Evolutionary conservation across 805 yeast genomes (phyloP), one percentile per base, ranked within the genome.

Genomic region (Wickerhamomyces ciferrii): DNA sequence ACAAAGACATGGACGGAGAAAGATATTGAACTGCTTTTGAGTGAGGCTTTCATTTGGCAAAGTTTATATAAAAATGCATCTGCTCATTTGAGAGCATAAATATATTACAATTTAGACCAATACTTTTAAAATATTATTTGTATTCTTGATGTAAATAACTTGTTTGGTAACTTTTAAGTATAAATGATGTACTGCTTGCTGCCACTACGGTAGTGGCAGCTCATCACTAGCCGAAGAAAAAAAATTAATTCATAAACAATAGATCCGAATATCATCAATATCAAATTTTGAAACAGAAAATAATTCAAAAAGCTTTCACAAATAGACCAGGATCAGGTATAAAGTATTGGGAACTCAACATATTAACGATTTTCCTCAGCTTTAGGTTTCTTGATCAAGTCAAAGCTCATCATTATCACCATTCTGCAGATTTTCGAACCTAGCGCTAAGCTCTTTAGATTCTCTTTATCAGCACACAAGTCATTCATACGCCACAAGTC

Each of bases 31-130:
- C 75, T 94, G 71, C 74, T 94, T 67, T 67, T 94, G 47, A 89
- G 97, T 67, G 97, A 94, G 65, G 99, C 98, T 0, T 94, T 81
- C 64, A 89, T 94, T 58, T 94, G 97, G 97, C 97, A 91, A 67
- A 82, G 92, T 45, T 70, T 94, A 36, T 94, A 88, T 63, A 89
- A 87, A 61, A 86, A 89, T 61, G 96, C 96, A 5, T 70, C 84
- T 18, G 97, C 97, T 1, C 97, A 91, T 66, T 74, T 91, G 62
- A 76, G 83, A 38, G 42, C 43, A 38, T 45, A 27, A 23, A 7
- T n/a, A 18, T 14, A 31, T 39, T n/a, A 24, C 21, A 25, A 21
- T 8, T 11, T 21, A 15, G 21, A 15, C 11, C n/a, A n/a, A n/a
- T n/a, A n/a, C n/a, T n/a, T n/a, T n/a, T n/a, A n/a, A n/a, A n/a